phyloP scores from a whole-genome alignment of 2,329 filamentous ascomycete species.

The Verticillium zaregamsianum region DNA sequence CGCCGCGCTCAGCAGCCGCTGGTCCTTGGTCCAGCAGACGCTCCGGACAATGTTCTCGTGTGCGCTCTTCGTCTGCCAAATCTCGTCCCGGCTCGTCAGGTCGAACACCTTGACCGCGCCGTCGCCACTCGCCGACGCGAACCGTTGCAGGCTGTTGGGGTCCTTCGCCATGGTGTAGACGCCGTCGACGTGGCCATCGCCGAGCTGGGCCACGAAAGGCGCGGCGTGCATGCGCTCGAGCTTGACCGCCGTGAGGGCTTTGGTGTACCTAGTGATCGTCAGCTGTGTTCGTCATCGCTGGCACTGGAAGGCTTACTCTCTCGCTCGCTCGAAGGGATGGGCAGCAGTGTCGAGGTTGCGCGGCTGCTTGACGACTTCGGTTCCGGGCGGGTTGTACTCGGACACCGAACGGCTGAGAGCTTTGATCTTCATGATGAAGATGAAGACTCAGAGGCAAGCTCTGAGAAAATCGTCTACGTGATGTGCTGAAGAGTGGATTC shows the following conservation, averaged over 20 bases:
- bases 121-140: conserved; percentile 84
- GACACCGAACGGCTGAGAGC: conserved; percentile 62
- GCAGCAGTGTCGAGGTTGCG: conserved; percentile 78
- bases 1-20: conserved; percentile 81
- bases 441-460: not conserved
- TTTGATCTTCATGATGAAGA: conserved; percentile 51
- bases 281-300: not conserved
- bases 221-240: conserved; percentile 83
- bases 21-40: conserved; percentile 81
- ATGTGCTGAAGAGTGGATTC: not conserved
- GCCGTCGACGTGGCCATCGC: conserved; percentile 88
- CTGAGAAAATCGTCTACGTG: not conserved
- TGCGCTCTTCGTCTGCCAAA: conserved; percentile 68
- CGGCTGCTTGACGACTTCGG: conserved; percentile 59
- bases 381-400: conserved; percentile 63
- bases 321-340: conserved; percentile 85
- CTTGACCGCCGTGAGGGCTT: conserved; percentile 73
- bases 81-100: conserved; percentile 64
- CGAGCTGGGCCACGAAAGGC: conserved; percentile 78
- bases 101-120: conserved; percentile 70
- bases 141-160: conserved; percentile 65
- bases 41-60: conserved; percentile 95
- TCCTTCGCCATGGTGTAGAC: conserved; percentile 76
- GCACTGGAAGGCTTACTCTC: conserved; percentile 68
- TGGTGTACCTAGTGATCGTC: conserved; percentile 29